Conservation (phyloP, 257 asterid species). For the Phtheirospermum japonicum region DNA sequence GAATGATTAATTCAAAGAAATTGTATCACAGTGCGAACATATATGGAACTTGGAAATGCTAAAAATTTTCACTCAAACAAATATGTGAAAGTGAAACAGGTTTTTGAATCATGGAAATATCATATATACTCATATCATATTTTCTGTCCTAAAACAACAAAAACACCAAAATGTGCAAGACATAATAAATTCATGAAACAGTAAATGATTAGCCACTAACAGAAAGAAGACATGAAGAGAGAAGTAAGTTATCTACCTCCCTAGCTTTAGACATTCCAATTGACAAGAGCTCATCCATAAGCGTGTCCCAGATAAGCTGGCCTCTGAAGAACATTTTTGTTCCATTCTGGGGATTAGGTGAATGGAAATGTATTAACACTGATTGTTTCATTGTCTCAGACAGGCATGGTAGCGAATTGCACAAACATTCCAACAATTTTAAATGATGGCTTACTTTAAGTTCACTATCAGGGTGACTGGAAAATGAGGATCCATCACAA, state of each 20-base stretch:
- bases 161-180: background rate
- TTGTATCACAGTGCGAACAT: background rate
- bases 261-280: constrained; percentile 74
- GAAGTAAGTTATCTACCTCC: constrained; percentile 43
- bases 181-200: background rate
- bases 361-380: constrained; percentile 26
- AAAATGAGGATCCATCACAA: constrained; percentile 92
- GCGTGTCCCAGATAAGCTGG: constrained; percentile 79
- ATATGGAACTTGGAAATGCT: constrained; percentile 15
- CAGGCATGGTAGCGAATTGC: constrained; percentile 18
- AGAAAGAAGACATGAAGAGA: constrained; percentile 19
- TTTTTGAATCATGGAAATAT: constrained; percentile 3
- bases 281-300: constrained; percentile 68
- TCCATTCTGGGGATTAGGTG: constrained; percentile 54
- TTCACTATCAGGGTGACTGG: constrained; percentile 77
- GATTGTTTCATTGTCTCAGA: constrained; percentile 24
- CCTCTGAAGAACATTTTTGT: constrained; percentile 79
- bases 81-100: background rate
- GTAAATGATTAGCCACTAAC: constrained; percentile 5
- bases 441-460: constrained; percentile 51
- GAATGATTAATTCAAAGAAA: background rate
- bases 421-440: constrained; percentile 19
- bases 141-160: background rate
- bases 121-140: background rate
- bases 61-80: constrained; percentile 15